Evolutionary conservation across 768 basidiomycete genomes (phyloP).

Genomic region (Auriscalpium orientale): DNA sequence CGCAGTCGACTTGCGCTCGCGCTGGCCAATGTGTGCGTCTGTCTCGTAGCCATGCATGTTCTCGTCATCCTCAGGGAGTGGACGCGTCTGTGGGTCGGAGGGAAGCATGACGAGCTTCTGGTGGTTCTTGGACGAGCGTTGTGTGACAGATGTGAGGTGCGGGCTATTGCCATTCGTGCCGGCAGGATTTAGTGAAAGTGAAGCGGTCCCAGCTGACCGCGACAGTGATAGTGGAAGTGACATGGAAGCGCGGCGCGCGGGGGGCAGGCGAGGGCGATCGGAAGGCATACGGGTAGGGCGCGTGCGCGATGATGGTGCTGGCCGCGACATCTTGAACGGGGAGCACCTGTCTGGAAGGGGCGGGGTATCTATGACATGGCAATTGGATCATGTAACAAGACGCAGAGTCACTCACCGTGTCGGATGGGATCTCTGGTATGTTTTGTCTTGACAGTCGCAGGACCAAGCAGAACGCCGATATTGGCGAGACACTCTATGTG

Average conservation of each 20-base stretch:
- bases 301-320: no score
- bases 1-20: slow-evolving; percentile 31
- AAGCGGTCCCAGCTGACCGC: neutral
- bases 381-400: no score
- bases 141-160: slow-evolving; percentile 14
- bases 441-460: no score
- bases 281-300: no score
- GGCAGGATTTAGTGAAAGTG: neutral
- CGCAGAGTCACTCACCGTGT: no score
- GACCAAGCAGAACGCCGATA: no score
- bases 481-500: no score
- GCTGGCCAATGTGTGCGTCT: neutral
- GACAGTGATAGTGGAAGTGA: neutral
- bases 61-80: slow-evolving; percentile 22
- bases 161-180: neutral
- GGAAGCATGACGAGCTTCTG: slow-evolving; percentile 89
- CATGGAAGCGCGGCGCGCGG: neutral
- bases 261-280: neutral
- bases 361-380: no score
- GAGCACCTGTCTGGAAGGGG: no score
- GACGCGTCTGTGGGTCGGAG: slow-evolving; percentile 81
- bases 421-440: no score
- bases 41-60: slow-evolving; percentile 1
- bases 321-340: no score
- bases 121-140: slow-evolving; percentile 83